Evolutionary conservation across 2,329 filamentous ascomycete species (phyloP).

Genomic region (Phoma sp.): DNA sequence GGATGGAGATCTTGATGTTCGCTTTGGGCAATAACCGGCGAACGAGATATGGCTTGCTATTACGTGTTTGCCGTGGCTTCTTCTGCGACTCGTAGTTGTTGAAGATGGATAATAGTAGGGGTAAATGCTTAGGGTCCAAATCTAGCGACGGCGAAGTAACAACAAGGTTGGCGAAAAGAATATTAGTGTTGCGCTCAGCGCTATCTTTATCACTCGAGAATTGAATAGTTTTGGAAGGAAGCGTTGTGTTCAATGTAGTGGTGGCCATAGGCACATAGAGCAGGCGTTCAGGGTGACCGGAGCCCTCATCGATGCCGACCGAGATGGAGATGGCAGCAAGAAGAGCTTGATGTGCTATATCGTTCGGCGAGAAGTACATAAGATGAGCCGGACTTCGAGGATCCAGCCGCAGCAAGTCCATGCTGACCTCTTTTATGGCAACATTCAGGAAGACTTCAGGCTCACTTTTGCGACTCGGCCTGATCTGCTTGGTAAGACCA

Average conservation of each 20-base stretch:
- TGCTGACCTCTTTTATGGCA: conserved; percentile 93
- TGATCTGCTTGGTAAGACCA: conserved; percentile 80
- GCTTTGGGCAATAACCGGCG: conserved; percentile 93
- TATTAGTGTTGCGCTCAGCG: conserved; percentile 91
- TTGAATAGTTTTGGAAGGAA: conserved; percentile 92
- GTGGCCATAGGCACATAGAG: conserved; percentile 97
- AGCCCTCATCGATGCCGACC: conserved; percentile 88
- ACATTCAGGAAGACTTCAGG: conserved; percentile 81
- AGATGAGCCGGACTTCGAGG: conserved; percentile 91
- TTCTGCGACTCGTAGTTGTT: conserved; percentile 53
- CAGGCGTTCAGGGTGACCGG: conserved; percentile 81
- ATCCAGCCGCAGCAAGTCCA: conserved; percentile 90
- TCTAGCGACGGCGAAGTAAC: conserved; percentile 95
- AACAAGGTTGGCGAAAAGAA: conserved; percentile 94
- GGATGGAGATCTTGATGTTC: conserved; percentile 92
- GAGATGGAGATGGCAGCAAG: conserved; percentile 92
- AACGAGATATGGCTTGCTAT: conserved; percentile 67
- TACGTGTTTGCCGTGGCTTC: conserved; percentile 32
- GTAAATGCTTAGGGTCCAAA: conserved; percentile 88
- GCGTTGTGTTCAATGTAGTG: conserved; percentile 88
- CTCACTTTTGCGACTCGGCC: conserved; percentile 68
- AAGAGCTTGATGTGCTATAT: conserved; percentile 93
- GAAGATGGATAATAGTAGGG: conserved; percentile 78
- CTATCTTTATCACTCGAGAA: conserved; percentile 71
- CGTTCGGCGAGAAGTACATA: conserved; percentile 95